These are phyloP conservation scores for Myriangium duriaei DNA, from an alignment of 2,329 filamentous ascomycete species.

Conservation along the genomic window DNA sequence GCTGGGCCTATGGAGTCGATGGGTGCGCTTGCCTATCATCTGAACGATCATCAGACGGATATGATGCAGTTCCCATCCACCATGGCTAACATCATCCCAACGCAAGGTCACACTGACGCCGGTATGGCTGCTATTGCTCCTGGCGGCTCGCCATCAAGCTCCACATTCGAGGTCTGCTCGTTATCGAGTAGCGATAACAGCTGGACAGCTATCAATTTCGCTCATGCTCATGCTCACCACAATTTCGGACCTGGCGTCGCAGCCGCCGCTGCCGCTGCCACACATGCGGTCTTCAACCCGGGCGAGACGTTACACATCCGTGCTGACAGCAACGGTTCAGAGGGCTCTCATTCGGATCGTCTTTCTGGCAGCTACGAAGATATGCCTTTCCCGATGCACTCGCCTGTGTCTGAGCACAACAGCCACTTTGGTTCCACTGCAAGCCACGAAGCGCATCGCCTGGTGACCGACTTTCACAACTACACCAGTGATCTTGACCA, in stretches of 20 bases:
- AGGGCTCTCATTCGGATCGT: conserved; percentile 42
- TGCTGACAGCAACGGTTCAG: conserved; percentile 73
- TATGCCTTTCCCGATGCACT: conserved; percentile 63
- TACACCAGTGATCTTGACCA: conserved; percentile 11
- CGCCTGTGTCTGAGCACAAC: conserved; percentile 66
- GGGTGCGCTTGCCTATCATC: conserved; percentile 29
- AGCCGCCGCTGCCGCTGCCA: conserved; percentile 15
- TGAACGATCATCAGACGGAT: conserved; percentile 61
- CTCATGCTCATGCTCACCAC: conserved; percentile 26
- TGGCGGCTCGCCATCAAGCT: conserved; percentile 60
- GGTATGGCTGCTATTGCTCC: conserved; percentile 25
- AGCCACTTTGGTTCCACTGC: conserved; percentile 32
- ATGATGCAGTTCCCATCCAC: conserved; percentile 37
- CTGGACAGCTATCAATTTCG: conserved; percentile 69
- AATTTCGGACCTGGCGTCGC: neutral
- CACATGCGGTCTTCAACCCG: conserved; percentile 74
- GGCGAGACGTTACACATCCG: conserved; percentile 80
- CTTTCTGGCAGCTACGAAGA: conserved; percentile 75
- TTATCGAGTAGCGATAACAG: conserved; percentile 76
- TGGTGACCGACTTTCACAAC: conserved; percentile 28
- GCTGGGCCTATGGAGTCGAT: conserved; percentile 32
- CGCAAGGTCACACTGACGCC: conserved; percentile 27
- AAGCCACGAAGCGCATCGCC: conserved; percentile 46
- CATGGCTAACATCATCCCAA: conserved; percentile 35
- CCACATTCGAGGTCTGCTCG: conserved; percentile 76